Evolutionary conservation across 192 early-diverging fungal species (phyloP).

Genomic region (Polychytrium aggregatum): DNA sequence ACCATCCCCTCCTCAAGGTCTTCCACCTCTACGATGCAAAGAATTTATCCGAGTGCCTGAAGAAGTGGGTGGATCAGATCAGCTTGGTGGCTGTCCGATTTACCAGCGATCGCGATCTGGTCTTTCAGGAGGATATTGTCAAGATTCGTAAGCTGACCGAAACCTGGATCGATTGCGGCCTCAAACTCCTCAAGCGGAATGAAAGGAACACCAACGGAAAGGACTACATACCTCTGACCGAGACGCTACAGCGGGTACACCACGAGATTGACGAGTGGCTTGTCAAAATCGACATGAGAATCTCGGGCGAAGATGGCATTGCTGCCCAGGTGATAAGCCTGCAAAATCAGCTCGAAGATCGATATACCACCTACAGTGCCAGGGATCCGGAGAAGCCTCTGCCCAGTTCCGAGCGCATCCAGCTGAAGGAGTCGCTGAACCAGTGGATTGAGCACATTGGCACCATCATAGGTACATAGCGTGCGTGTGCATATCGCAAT

Average conservation of each 20-base stretch:
- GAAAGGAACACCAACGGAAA: constrained; percentile 35
- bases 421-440: constrained; percentile 25
- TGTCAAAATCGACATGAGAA: constrained; percentile 31
- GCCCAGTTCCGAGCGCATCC: constrained; percentile 20
- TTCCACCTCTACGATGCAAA: constrained; percentile 37
- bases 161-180: constrained; percentile 32
- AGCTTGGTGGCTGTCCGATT: constrained; percentile 33
- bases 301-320: constrained; percentile 44
- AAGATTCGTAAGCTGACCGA: constrained; percentile 28
- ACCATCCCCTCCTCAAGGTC: constrained; percentile 35
- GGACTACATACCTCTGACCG: constrained; percentile 31
- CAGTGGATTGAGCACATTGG: constrained; percentile 35
- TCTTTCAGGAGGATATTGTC: constrained; percentile 35
- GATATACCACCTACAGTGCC: constrained; percentile 34
- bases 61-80: constrained; percentile 38
- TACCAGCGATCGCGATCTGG: constrained; percentile 37
- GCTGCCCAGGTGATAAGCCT: constrained; percentile 34
- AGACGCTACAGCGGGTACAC: constrained; percentile 22
- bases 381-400: constrained; percentile 30
- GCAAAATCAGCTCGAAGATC: constrained; percentile 49
- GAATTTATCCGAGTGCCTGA: constrained; percentile 24
- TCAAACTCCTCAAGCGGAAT: constrained; percentile 31
- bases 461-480: constrained; percentile 16
- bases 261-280: constrained; percentile 43
- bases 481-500: no score